These are phyloP conservation scores for Aspergillus panamensis DNA, from an alignment of 495 filamentous ascomycete species.

Conservation along the genomic window DNA sequence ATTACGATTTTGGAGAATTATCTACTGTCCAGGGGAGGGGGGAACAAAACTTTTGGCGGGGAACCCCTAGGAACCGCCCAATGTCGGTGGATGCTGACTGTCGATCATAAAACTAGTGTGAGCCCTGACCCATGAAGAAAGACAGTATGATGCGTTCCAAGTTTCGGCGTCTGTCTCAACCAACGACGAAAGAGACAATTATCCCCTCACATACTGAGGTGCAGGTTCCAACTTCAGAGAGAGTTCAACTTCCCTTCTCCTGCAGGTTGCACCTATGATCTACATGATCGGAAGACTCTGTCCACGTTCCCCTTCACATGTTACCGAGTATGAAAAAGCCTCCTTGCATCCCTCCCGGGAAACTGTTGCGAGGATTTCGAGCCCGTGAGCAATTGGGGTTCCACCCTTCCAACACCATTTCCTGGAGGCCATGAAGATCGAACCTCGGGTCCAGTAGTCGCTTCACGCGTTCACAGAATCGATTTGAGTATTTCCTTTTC, in stretches of 20 bases:
- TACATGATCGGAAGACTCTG: not conserved
- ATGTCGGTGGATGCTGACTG: not conserved
- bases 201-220: not conserved
- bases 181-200: not conserved
- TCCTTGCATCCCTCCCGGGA: not conserved
- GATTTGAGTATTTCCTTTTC: not conserved
- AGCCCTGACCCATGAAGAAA: not conserved
- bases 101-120: constrained; percentile 6
- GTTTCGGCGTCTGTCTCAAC: not conserved
- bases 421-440: not conserved
- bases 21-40: constrained; percentile 1
- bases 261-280: not conserved
- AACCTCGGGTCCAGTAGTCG: too few relatives aligned
- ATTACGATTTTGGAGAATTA: not conserved
- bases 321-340: not conserved
- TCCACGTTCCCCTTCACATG: constrained; percentile 6
- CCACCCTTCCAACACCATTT: not conserved
- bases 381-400: not conserved
- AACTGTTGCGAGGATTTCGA: not conserved
- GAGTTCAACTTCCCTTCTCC: not conserved
- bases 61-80: not conserved
- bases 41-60: constrained; percentile 12
- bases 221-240: not conserved
- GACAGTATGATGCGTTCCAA: not conserved
- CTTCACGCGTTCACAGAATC: too few relatives aligned